Conservation (phyloP, 2,329 filamentous ascomycete genomes). For the Albophoma yamanashiensis region DNA sequence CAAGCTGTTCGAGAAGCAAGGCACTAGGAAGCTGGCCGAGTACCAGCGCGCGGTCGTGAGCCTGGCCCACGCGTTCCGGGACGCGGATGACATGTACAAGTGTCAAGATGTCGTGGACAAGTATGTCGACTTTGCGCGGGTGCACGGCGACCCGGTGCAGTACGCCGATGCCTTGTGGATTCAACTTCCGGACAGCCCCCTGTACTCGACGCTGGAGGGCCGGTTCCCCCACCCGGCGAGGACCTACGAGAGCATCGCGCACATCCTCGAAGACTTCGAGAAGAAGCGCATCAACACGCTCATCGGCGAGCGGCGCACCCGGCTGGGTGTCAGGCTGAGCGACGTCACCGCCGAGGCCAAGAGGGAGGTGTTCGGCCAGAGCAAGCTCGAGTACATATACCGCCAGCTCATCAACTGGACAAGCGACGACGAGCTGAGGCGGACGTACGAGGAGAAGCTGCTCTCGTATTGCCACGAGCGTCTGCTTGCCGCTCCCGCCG, state of each 20-base stretch:
- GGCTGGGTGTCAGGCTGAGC: constrained; percentile 72
- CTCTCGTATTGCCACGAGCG: constrained; percentile 71
- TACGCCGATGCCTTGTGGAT: constrained; percentile 67
- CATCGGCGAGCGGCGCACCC: constrained; percentile 78
- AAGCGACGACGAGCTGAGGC: constrained; percentile 71
- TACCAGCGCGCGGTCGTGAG: constrained; percentile 66
- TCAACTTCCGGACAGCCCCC: constrained; percentile 66
- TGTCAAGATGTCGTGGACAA: constrained; percentile 65
- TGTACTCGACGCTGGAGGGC: constrained; percentile 78
- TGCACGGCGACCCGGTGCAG: constrained; percentile 60
- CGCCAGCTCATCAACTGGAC: constrained; percentile 83
- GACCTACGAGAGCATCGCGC: constrained; percentile 73
- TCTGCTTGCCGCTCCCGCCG: constrained; percentile 55
- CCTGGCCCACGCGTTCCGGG: constrained; percentile 64
- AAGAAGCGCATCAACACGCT: constrained; percentile 81
- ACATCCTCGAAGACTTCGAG: constrained; percentile 77
- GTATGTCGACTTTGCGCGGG: constrained; percentile 63
- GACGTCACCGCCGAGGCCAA: constrained; percentile 84
- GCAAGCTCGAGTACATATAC: constrained; percentile 72
- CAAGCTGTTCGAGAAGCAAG: constrained; percentile 74
- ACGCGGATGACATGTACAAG: constrained; percentile 52
- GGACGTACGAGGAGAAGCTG: constrained; percentile 83
- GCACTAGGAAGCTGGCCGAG: constrained; percentile 53
- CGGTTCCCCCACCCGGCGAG: constrained; percentile 67
- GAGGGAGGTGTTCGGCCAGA: constrained; percentile 66